Percentiles rank a stretch among this genome's conserved stretches.
phyloP scores from a whole-genome alignment of 1,284 basidiomycete species.

The Gymnopus androsaceus region DNA sequence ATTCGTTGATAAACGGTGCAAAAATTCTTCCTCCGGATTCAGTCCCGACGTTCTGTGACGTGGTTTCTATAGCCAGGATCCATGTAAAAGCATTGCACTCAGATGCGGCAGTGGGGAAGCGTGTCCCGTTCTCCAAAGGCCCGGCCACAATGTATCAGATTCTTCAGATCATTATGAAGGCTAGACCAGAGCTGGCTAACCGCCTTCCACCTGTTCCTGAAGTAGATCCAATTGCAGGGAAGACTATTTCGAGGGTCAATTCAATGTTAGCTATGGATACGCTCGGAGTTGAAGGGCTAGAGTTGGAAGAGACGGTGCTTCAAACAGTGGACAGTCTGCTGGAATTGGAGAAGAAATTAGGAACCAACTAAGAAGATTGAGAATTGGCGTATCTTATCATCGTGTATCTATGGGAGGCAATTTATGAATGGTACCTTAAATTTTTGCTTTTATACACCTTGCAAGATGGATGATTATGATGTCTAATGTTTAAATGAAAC shows the following conservation, averaged over 20 bases:
- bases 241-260: neutral
- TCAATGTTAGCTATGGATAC: neutral
- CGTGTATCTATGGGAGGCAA: too few relatives aligned
- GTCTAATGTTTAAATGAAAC: too few relatives aligned
- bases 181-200: neutral
- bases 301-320: constrained; percentile 11
- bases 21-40: neutral
- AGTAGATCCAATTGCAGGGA: neutral
- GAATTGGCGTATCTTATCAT: too few relatives aligned
- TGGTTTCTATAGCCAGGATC: neutral
- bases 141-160: neutral
- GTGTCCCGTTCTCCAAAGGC: constrained; percentile 2
- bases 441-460: too few relatives aligned
- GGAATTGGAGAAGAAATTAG: constrained; percentile 9
- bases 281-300: neutral
- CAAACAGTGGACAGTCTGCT: constrained; percentile 13
- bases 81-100: constrained; percentile 9
- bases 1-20: neutral
- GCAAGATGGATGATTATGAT: too few relatives aligned
- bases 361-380: too few relatives aligned
- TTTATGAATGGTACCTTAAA: too few relatives aligned
- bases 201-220: constrained; percentile 1
- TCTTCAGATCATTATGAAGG: neutral
- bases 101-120: neutral
- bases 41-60: constrained; percentile 3